Conservation (phyloP, 73 alveolate species). For the Paramecium biaurelia region DNA sequence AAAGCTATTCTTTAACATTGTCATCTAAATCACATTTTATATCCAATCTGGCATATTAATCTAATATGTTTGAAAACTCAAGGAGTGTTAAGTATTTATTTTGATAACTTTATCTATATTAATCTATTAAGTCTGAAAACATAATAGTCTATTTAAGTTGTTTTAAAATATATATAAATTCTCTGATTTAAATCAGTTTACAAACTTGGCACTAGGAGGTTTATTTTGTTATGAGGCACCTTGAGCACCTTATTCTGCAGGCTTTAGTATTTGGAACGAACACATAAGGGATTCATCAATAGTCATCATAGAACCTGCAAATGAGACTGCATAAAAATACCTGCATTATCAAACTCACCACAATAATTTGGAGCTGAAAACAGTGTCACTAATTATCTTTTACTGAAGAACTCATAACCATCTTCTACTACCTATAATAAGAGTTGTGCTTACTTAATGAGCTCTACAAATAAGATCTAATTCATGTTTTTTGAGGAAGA, state of each 20-base stretch:
- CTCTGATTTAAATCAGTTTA: slow-evolving; percentile 50
- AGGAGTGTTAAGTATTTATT: neutral
- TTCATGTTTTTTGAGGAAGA: slow-evolving; percentile 87
- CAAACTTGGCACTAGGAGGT: slow-evolving; percentile 55
- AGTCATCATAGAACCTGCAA: slow-evolving; percentile 95
- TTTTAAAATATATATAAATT: neutral
- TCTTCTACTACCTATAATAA: slow-evolving; percentile 89
- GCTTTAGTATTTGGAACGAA: slow-evolving; percentile 97
- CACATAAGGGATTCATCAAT: slow-evolving; percentile 97
- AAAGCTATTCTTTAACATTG: neutral
- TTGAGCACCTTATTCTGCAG: slow-evolving; percentile 76
- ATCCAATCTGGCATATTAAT: no score
- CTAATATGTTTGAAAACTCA: neutral
- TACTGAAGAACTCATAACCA: slow-evolving; percentile 98
- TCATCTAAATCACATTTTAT: no score
- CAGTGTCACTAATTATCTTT: slow-evolving; percentile 96
- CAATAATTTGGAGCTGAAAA: slow-evolving; percentile 99
- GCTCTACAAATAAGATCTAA: slow-evolving; percentile 96
- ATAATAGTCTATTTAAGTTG: neutral
- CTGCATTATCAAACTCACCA: slow-evolving; percentile 98
- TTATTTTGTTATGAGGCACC: slow-evolving; percentile 52
- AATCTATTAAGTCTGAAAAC: neutral
- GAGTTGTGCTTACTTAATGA: slow-evolving; percentile 74
- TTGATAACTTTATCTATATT: neutral
- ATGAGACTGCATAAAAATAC: neutral